These are phyloP conservation scores for Pleurotus cornucopiae DNA, from an alignment of 768 basidiomycete species.

Conservation along the genomic window DNA sequence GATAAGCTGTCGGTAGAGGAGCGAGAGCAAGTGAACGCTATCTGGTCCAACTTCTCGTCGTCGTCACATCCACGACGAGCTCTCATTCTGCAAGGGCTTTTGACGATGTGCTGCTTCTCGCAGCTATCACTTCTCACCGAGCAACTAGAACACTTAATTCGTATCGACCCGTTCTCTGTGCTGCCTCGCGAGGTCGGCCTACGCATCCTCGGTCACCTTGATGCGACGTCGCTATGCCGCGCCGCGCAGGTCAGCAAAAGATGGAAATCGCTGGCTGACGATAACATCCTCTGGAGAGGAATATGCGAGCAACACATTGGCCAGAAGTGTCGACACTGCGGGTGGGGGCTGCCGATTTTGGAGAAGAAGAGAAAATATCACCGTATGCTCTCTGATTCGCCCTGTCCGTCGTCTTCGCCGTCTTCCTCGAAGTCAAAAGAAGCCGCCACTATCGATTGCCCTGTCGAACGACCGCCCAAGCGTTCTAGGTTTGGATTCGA, in stretches of 20 bases:
- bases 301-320: slow-evolving; percentile 99
- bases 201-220: slow-evolving; percentile 83
- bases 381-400: slow-evolving; percentile 33
- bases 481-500: slow-evolving; percentile 39
- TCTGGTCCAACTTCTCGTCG: slow-evolving; percentile 97
- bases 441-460: slow-evolving; percentile 20
- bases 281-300: slow-evolving; percentile 90
- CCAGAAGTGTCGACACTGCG: slow-evolving; percentile 93
- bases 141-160: slow-evolving; percentile 86
- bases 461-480: slow-evolving; percentile 38
- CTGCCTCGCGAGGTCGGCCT: slow-evolving; percentile 89
- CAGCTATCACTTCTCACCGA: slow-evolving; percentile 95
- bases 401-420: slow-evolving; percentile 26
- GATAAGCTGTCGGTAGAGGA: slow-evolving; percentile 86
- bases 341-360: slow-evolving; percentile 93
- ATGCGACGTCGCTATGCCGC: slow-evolving; percentile 88
- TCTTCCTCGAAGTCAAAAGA: slow-evolving; percentile 29
- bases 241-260: slow-evolving; percentile 85
- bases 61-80: slow-evolving; percentile 88
- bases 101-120: slow-evolving; percentile 99
- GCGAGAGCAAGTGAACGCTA: slow-evolving; percentile 80
- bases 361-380: slow-evolving; percentile 59
- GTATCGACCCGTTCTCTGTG: slow-evolving; percentile 90
- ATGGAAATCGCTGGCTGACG: slow-evolving; percentile 90
- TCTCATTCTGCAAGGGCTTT: slow-evolving; percentile 91